A percentile compares a stretch with the other conserved stretches of the same genome.
Conservation (phyloP, 2,329 filamentous ascomycete genomes). For the Cladorrhinum sp. region DNA sequence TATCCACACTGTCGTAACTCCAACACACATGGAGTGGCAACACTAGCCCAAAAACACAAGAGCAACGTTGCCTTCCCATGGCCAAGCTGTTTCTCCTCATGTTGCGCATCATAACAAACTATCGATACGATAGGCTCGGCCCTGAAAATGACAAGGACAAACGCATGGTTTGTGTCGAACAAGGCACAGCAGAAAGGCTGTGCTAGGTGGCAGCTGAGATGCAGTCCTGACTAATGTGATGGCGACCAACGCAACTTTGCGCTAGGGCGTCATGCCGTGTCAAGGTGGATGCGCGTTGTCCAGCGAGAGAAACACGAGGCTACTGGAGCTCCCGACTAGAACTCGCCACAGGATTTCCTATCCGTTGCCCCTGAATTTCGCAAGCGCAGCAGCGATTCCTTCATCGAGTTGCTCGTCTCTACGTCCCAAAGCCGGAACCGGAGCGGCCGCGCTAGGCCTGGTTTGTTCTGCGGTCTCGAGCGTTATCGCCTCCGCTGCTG, state of each 20-base stretch:
- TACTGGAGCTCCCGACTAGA: not conserved
- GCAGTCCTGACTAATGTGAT: not conserved
- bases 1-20: not conserved
- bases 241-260: not conserved
- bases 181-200: not conserved
- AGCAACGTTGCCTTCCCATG: not conserved
- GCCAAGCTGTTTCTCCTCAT: not conserved
- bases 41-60: not conserved
- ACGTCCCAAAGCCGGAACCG: conserved; percentile 22
- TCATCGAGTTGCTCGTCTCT: conserved; percentile 49
- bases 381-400: conserved; percentile 60
- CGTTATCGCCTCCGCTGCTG: conserved; percentile 46
- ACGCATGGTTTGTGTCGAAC: not conserved
- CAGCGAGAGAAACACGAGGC: not conserved
- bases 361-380: conserved; percentile 51
- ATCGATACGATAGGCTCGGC: conserved; percentile 17
- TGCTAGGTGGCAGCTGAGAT: not conserved
- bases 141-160: not conserved
- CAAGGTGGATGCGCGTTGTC: conserved; percentile 13
- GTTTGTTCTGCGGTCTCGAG: conserved; percentile 37
- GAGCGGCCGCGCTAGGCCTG: not conserved
- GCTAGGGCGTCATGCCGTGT: conserved; percentile 5
- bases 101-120: conserved; percentile 4
- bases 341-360: conserved; percentile 12
- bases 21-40: not conserved